phyloP scores from a whole-genome alignment of 371 early-diverging fungal species.

The Mucor circinelloides region DNA sequence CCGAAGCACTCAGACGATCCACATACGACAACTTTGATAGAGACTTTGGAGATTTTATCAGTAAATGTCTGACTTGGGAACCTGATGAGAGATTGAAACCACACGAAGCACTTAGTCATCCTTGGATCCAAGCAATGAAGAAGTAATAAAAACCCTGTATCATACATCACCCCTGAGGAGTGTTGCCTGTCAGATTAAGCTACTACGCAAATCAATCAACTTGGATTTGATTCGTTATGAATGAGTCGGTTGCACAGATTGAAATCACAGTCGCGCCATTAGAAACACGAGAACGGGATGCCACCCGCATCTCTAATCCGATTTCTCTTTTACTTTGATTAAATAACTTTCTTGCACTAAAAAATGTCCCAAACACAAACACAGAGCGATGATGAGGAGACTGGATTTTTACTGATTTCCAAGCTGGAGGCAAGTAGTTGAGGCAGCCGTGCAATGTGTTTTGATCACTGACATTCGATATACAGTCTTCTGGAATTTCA shows the following conservation, averaged over 20 bases:
- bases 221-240: too few species aligned
- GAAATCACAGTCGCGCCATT: neutral
- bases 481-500: conserved; percentile 83
- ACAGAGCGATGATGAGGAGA: conserved; percentile 32
- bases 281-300: neutral
- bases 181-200: neutral
- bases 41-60: conserved; percentile 83
- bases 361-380: conserved; percentile 19
- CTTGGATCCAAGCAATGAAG: conserved; percentile 56
- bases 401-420: conserved; percentile 26
- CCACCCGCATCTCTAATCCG: neutral
- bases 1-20: conserved; percentile 58
- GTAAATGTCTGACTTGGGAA: conserved; percentile 84
- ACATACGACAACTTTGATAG: conserved; percentile 56
- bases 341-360: neutral
- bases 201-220: too few species aligned
- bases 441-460: neutral
- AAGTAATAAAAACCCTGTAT: conserved; percentile 1
- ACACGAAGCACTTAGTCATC: conserved; percentile 73
- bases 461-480: neutral
- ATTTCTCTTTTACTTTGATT: neutral
- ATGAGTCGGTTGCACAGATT: neutral
- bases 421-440: conserved; percentile 25
- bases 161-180: neutral
- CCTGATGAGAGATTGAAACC: conserved; percentile 84